Percentiles rank a stretch among this genome's conserved stretches.
phyloP scores from a whole-genome alignment of 1,284 basidiomycete genomes.

The Waitea zeae region DNA sequence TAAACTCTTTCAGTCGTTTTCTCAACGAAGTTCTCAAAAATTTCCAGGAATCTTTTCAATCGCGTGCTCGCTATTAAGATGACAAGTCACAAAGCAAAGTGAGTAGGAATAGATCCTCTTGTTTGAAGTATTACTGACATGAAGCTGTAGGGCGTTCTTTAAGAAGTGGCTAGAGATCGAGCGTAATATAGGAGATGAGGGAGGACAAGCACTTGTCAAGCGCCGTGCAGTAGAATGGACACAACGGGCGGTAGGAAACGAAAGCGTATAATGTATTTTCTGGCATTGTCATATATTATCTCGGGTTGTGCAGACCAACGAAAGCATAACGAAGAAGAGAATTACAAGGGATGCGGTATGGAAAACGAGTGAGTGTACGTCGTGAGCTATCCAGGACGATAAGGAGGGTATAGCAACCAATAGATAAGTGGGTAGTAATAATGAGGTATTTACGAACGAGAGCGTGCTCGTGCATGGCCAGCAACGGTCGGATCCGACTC shows the following conservation, averaged over 20 bases:
- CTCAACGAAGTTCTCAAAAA: conserved; percentile 8
- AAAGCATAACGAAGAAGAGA: conserved; percentile 5
- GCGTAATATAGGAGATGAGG: conserved; percentile 72
- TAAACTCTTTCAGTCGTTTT: conserved; percentile 11
- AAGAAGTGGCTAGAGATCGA: conserved; percentile 97
- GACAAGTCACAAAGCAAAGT: conserved; percentile 92
- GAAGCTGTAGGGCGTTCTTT: conserved; percentile 57
- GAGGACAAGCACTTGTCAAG: conserved; percentile 72
- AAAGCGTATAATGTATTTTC: background rate
- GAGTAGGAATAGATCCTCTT: conserved; percentile 10
- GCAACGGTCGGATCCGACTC: conserved; percentile 29
- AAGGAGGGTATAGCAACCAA: conserved; percentile 17
- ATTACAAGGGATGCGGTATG: conserved; percentile 21
- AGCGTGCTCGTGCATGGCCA: conserved; percentile 38
- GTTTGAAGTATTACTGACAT: conserved; percentile 6
- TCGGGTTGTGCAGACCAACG: conserved; percentile 3
- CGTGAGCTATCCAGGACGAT: too few relatives aligned
- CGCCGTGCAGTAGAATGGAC: conserved; percentile 83
- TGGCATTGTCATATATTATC: background rate
- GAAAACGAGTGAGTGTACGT: conserved; percentile 34
- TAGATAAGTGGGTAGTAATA: conserved; percentile 14
- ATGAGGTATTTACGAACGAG: conserved; percentile 36
- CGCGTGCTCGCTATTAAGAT: conserved; percentile 73
- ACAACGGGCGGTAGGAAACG: conserved; percentile 24
- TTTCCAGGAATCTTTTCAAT: conserved; percentile 61